Evolutionary conservation across 768 basidiomycete genomes (phyloP).

Genomic region (Auricularia auricula-judae): DNA sequence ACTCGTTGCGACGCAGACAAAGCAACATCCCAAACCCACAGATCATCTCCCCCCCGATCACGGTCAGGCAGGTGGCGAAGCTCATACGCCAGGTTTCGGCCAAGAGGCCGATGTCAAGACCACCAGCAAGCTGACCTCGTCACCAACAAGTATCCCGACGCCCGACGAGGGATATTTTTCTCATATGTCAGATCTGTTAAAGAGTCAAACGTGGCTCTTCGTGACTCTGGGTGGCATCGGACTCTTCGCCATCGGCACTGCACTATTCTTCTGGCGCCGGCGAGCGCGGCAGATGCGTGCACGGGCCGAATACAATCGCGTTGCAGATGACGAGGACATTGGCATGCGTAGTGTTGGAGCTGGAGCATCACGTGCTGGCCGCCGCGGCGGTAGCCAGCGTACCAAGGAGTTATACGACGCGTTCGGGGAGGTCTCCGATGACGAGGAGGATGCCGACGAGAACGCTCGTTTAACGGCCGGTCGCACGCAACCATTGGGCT

Average conservation of each 20-base stretch:
- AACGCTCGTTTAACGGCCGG: slow-evolving; percentile 45
- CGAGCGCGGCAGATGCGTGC: slow-evolving; percentile 26
- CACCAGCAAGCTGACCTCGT: slow-evolving; percentile 9
- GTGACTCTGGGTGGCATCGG: slow-evolving; percentile 70
- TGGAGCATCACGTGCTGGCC: slow-evolving; percentile 21
- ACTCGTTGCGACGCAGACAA: slow-evolving; percentile 34
- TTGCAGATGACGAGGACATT: slow-evolving; percentile 57
- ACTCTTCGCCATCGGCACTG: slow-evolving; percentile 58
- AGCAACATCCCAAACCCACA: slow-evolving; percentile 74
- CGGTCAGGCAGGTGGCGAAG: slow-evolving; percentile 67
- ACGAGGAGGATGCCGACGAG: slow-evolving; percentile 62
- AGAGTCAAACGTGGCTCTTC: slow-evolving; percentile 82
- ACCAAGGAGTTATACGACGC: slow-evolving; percentile 94
- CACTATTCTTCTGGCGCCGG: slow-evolving; percentile 74
- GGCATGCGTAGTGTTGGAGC: slow-evolving; percentile 60
- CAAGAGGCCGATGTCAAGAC: slow-evolving; percentile 16
- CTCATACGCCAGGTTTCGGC: slow-evolving; percentile 61
- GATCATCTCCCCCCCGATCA: slow-evolving; percentile 81
- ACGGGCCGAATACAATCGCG: slow-evolving; percentile 41
- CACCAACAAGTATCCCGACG: slow-evolving; percentile 39
- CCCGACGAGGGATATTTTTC: slow-evolving; percentile 81
- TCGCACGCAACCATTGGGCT: slow-evolving; percentile 26
- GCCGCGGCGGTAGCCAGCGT: slow-evolving; percentile 22
- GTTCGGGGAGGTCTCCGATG: slow-evolving; percentile 83
- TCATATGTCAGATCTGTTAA: slow-evolving; percentile 59